Conservation (phyloP, 2,329 filamentous ascomycete genomes). For the Aspergillus sp. region DNA sequence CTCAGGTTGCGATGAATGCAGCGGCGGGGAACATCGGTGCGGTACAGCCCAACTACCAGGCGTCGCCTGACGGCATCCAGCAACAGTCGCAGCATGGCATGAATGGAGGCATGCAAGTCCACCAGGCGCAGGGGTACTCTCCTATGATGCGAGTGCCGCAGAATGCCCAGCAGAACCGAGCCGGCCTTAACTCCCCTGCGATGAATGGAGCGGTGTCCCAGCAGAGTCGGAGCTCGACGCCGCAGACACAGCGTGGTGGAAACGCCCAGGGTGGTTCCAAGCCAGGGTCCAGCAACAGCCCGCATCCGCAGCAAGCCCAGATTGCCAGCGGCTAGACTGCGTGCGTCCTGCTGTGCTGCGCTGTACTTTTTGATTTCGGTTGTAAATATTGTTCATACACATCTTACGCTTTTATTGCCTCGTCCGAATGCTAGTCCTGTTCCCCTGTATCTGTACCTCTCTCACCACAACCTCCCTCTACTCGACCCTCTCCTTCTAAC, state of each 20-base stretch:
- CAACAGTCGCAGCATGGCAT: conserved; percentile 24
- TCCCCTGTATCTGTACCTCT: conserved; percentile 3
- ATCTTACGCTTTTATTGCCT: conserved; percentile 11
- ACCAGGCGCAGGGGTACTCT: conserved; percentile 43
- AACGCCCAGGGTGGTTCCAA: conserved; percentile 33
- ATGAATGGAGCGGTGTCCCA: conserved; percentile 36
- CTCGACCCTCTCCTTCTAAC: neutral
- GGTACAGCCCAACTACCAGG: conserved; percentile 32
- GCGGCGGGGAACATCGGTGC: conserved; percentile 39
- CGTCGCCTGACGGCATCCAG: conserved; percentile 29
- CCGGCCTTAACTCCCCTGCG: conserved; percentile 33
- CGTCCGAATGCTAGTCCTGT: neutral
- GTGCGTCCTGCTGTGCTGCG: neutral
- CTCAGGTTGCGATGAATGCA: conserved; percentile 45
- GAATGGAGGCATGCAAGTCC: conserved; percentile 34
- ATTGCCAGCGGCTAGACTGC: conserved; percentile 25
- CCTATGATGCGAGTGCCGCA: conserved; percentile 47
- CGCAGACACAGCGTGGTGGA: conserved; percentile 36
- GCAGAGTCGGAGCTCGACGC: conserved; percentile 37
- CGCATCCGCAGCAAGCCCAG: conserved; percentile 33
- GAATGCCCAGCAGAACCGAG: conserved; percentile 32
- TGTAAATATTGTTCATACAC: conserved; percentile 23
- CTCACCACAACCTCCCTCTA: neutral
- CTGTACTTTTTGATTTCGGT: conserved; percentile 11
- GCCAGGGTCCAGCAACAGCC: conserved; percentile 32